Evolutionary conservation across 2,329 filamentous ascomycete species (phyloP).

Genomic region (Colletotrichum sansevieriae): DNA sequence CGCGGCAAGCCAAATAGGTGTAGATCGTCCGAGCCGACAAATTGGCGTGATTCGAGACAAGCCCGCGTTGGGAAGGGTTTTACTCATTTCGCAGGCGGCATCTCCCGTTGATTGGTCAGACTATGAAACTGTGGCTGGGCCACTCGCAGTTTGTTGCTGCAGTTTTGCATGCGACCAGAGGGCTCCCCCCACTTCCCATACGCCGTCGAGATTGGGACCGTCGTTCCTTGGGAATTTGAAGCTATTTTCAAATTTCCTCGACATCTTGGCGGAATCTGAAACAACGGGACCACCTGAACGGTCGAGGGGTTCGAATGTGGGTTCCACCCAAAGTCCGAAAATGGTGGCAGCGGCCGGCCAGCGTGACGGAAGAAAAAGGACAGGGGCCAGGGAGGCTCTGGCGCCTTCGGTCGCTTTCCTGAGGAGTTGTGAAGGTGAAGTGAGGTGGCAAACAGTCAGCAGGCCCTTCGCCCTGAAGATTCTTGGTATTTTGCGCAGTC

Average conservation of each 20-base stretch:
- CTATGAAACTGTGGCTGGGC: slow-evolving; percentile 23
- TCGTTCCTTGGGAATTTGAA: slow-evolving; percentile 29
- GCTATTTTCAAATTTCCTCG: slow-evolving; percentile 33
- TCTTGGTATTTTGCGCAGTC: no score
- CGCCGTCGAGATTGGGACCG: slow-evolving; percentile 32
- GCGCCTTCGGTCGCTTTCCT: slow-evolving; percentile 1
- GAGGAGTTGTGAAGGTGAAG: no score
- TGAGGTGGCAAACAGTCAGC: no score
- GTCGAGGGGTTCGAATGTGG: neutral
- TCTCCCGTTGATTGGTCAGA: neutral
- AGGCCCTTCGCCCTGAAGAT: no score
- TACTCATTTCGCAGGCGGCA: neutral
- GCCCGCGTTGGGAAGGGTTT: neutral
- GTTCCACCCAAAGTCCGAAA: neutral
- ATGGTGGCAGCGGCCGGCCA: no score
- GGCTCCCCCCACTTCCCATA: slow-evolving; percentile 1
- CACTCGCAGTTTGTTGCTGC: neutral
- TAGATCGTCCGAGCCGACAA: slow-evolving; percentile 4
- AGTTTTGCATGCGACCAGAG: neutral
- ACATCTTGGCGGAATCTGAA: slow-evolving; percentile 40
- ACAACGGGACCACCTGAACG: slow-evolving; percentile 32
- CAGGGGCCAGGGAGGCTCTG: neutral
- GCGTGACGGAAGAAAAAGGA: no score
- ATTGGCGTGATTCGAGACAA: neutral
- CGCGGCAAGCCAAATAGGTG: neutral